These are phyloP conservation scores for Ophiosphaerella narmari DNA, from an alignment of 2,329 filamentous ascomycete species.

Conservation along the genomic window DNA sequence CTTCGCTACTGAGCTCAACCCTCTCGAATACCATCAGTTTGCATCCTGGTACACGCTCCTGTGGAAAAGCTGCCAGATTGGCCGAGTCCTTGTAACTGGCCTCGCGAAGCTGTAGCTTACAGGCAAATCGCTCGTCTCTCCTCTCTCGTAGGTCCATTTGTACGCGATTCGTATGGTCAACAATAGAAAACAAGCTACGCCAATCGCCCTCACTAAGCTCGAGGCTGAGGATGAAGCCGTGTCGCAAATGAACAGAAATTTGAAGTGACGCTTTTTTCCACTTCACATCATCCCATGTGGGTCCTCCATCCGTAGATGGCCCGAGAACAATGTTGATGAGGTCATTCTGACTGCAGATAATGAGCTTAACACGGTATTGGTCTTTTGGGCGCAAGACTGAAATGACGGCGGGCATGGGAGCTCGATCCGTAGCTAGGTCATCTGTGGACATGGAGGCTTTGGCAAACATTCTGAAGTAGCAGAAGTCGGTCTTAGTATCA, in stretches of 20 bases:
- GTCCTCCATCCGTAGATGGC: conserved; percentile 67
- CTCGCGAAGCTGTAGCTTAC: conserved; percentile 69
- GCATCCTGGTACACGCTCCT: conserved; percentile 73
- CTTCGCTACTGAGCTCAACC: conserved; percentile 68
- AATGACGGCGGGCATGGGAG: conserved; percentile 74
- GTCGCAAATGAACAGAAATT: conserved; percentile 72
- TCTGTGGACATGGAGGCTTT: conserved; percentile 76
- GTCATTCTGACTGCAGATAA: conserved; percentile 79
- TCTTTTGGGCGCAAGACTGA: conserved; percentile 73
- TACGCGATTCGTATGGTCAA: conserved; percentile 80
- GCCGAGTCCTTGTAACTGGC: conserved; percentile 82
- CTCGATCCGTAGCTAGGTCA: conserved; percentile 66
- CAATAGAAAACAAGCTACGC: conserved; percentile 77
- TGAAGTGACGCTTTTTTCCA: conserved; percentile 73
- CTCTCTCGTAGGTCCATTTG: conserved; percentile 71
- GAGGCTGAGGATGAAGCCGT: conserved; percentile 74
- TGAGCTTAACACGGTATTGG: conserved; percentile 71
- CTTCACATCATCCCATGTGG: conserved; percentile 79
- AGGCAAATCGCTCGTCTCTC: conserved; percentile 71
- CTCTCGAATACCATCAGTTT: conserved; percentile 77
- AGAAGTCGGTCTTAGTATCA: conserved; percentile 76
- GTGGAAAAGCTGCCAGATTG: conserved; percentile 74
- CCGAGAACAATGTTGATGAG: conserved; percentile 76
- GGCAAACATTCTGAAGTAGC: conserved; percentile 77
- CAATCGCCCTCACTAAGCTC: conserved; percentile 78